Evolutionary conservation across 179 eudicot genomes (phyloP).

Genomic region (Actinidia chinensis): DNA sequence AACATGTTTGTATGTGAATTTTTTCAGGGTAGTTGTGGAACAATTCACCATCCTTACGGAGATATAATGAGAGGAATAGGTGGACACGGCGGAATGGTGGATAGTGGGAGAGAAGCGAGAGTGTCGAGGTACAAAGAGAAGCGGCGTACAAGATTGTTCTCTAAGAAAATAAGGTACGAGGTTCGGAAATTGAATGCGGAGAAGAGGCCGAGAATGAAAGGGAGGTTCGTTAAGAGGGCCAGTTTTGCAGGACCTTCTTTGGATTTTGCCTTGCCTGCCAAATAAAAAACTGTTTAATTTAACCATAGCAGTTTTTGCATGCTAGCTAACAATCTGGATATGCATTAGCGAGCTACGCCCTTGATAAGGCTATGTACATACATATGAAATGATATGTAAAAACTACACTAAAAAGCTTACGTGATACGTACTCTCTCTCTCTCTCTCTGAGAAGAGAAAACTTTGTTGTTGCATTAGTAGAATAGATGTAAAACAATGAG

Average conservation of each 20-base stretch:
- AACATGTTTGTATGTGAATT: too few species aligned
- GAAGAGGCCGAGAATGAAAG: constrained; percentile 72
- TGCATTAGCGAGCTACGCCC: neutral
- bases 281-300: neutral
- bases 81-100: constrained; percentile 16
- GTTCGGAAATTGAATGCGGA: constrained; percentile 72
- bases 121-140: constrained; percentile 65
- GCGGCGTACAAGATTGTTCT: constrained; percentile 52
- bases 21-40: constrained; percentile 41
- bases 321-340: neutral
- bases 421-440: neutral
- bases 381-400: neutral
- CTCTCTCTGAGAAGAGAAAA: neutral
- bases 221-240: constrained; percentile 62
- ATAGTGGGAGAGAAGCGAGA: constrained; percentile 63
- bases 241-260: constrained; percentile 15
- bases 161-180: constrained; percentile 70
- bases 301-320: neutral
- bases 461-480: neutral
- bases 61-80: constrained; percentile 19
- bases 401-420: neutral
- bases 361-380: neutral
- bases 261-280: constrained; percentile 4
- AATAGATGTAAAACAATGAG: too few species aligned
- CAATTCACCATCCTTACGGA: constrained; percentile 28